Base-by-base conservation (phyloP, 768 basidiomycete species). In the Tulasnella sp. region DNA sequence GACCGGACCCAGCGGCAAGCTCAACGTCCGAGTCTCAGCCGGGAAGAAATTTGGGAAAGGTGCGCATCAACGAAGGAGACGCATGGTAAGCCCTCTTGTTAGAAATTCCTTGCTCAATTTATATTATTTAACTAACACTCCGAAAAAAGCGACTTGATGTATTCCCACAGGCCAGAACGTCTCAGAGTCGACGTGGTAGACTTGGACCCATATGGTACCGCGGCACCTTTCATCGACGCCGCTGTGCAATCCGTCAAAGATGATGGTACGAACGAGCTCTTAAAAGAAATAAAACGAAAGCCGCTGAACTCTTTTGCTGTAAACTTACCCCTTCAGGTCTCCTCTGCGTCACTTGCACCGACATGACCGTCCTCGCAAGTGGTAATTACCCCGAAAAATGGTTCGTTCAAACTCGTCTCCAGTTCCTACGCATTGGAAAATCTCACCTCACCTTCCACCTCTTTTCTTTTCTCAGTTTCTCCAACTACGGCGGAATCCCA, bases 301-400 rank as follows among this genome's bases (percentile, higher is more conserved):
- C n/a, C 19, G n/a, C 39, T 15, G 38, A 31, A 29, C 71, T 39
- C 36, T 9, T 67, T 14, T 37, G 0, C 49, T 49, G 19, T 11
- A 0, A 6, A n/a, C 19, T 49, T n/a, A 29, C 78, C 67, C 34
- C 52, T 67, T 25, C 72, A 96, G 96, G 97, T 72, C 84, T 99
- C 38, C 85, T 99, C 1, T 96, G 94, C 80, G 91, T 99, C 49
- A 99, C 97, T 34, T 99, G 97, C 83, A 99, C 97, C 0, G 97
- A 99, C 82, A 86, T 97, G 77, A 89, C 95, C 8, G 96, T 99
- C 12, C 86, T 99, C 31, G 97, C 96, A 0, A 96, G 95, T 1
- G 90, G 88, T 14, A 98, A 98, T 82, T 97, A 93, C 82, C 91
- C 96, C 3, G 97, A 99, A 82, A 99, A 99, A 89, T 96, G 94